These are phyloP conservation scores for Phaeosphaeriaceae sp. DNA, from an alignment of 2,329 filamentous ascomycete species.

Conservation along the genomic window DNA sequence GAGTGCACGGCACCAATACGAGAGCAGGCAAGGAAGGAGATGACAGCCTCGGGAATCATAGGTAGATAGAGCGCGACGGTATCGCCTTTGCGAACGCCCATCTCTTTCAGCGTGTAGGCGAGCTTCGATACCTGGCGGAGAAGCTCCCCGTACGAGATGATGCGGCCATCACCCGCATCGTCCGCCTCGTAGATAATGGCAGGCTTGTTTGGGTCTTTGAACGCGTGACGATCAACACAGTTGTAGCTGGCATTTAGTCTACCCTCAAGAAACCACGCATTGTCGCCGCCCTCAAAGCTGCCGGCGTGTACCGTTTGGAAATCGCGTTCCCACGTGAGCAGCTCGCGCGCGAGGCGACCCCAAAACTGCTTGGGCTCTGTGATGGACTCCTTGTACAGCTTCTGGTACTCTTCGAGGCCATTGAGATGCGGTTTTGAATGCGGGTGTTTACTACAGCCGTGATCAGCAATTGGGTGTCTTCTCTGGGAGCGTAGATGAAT, in stretches of 20 bases:
- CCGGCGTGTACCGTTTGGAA: slow-evolving; percentile 89
- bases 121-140: slow-evolving; percentile 88
- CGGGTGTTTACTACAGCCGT: slow-evolving; percentile 62
- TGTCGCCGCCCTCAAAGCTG: slow-evolving; percentile 79
- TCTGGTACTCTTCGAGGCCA: slow-evolving; percentile 67
- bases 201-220: slow-evolving; percentile 89
- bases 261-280: slow-evolving; percentile 94
- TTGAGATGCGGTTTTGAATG: slow-evolving; percentile 64
- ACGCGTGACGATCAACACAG: slow-evolving; percentile 95
- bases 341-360: slow-evolving; percentile 82
- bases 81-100: slow-evolving; percentile 96
- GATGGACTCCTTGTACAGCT: slow-evolving; percentile 82
- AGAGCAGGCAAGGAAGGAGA: slow-evolving; percentile 88
- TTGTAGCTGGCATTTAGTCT: slow-evolving; percentile 96
- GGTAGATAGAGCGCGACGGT: slow-evolving; percentile 96
- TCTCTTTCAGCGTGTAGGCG: slow-evolving; percentile 87
- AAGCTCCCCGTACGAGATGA: slow-evolving; percentile 90
- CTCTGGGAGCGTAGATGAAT: slow-evolving; percentile 4
- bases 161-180: slow-evolving; percentile 84
- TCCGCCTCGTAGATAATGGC: slow-evolving; percentile 99
- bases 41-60: slow-evolving; percentile 96
- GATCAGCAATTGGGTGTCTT: slow-evolving; percentile 17
- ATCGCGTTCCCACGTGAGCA: slow-evolving; percentile 88
- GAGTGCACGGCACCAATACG: slow-evolving; percentile 97
- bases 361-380: slow-evolving; percentile 89